Evolutionary conservation across 257 asterid genomes (phyloP).

Genomic region (Primulina huaijiensis): DNA sequence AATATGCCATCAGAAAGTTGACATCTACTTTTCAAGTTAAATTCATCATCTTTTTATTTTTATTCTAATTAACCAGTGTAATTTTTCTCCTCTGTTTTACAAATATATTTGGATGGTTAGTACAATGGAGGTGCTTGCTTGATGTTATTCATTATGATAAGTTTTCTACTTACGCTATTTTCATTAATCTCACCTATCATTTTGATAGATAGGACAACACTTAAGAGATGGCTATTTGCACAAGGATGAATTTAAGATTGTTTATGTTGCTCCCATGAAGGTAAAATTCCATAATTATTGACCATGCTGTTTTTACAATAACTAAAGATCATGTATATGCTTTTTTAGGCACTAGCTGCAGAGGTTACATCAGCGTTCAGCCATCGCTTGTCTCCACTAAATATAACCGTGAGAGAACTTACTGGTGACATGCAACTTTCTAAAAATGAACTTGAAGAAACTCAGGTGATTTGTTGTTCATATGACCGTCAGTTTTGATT

Average conservation of each 20-base stretch:
- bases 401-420: conserved; percentile 84
- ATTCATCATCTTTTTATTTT: background rate
- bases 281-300: conserved; percentile 34
- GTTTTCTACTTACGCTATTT: conserved; percentile 17
- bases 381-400: conserved; percentile 78
- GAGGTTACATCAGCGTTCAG: conserved; percentile 96
- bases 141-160: conserved; percentile 21
- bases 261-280: conserved; percentile 99
- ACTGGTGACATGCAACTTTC: conserved; percentile 99
- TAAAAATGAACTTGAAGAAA: conserved; percentile 83
- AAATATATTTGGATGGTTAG: conserved; percentile 9
- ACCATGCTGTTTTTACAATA: conserved; percentile 9
- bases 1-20: background rate
- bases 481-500: conserved; percentile 18
- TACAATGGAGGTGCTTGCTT: conserved; percentile 15
- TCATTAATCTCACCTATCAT: conserved; percentile 17
- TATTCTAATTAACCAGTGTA: background rate
- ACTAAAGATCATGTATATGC: conserved; percentile 23
- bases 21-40: background rate
- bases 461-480: conserved; percentile 58
- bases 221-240: conserved; percentile 93
- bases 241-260: conserved; percentile 94
- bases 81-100: background rate
- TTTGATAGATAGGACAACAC: conserved; percentile 77
- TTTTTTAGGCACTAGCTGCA: conserved; percentile 87